Base-by-base conservation (phyloP, 768 basidiomycete species). In the Dendrothele bispora region DNA sequence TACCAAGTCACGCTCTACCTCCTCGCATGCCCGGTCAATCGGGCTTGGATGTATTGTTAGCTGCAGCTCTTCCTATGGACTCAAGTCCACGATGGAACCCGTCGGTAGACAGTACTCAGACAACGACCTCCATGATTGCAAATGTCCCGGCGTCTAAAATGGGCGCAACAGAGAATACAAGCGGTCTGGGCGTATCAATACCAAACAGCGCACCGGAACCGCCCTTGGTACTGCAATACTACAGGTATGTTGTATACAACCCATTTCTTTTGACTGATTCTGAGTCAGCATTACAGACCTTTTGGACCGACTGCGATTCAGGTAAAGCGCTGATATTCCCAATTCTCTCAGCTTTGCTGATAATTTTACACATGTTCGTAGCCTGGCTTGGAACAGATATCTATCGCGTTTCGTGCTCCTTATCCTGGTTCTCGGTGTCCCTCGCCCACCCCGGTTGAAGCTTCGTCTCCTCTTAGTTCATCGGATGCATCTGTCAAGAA, bases 241-340 rank as follows among this genome's bases (percentile, higher is more conserved):
- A 43, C 18, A 27, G 42, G 42, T 43, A 28, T n/a, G 18, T 7
- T 14, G n/a, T 2, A 15, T 24, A n/a, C 18, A 18, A 15, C 7
- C 15, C 15, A n/a, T 7, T 10, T 12, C 14, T n/a, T 30, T 11
- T 17, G n/a, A 12, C 21, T 26, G 21, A 3, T 18, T 3, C 10
- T 8, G 14, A 14, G 24, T 3, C 3, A 17, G 24, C 24, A 14
- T 8, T 14, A 32, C 42, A 43, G 42, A 28, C 26, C 42, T 2
- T 43, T 43, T 22, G 42, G 42, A 12, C 42, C 42, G n/a, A 43
- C 42, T 17, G 42, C 42, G 24, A 43, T 43, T n/a, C 42, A 32
- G 17, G 30, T 32, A 32, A 32, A 17, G 10, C 30, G 10, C n/a
- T 17, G 30, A 10, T 32, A 17, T 32, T 32, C 11, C n/a, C n/a